phyloP scores from a whole-genome alignment of 108 stramenopile genomes.

The Fragilaria radians region DNA sequence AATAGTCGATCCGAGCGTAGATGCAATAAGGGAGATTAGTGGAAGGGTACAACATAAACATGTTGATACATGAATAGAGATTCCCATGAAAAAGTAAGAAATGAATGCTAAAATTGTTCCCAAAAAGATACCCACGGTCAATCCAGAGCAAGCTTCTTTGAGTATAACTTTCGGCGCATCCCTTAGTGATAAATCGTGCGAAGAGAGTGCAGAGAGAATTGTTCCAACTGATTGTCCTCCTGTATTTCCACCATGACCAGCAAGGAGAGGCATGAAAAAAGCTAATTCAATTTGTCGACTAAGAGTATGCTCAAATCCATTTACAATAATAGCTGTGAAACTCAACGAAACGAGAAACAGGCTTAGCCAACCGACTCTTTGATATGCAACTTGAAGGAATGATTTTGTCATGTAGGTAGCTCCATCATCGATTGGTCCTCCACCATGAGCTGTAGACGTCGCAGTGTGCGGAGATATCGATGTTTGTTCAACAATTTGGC shows the following conservation, averaged over 20 bases:
- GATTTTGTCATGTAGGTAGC: slow-evolving; percentile 52
- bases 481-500: neutral
- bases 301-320: slow-evolving; percentile 85
- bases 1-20: slow-evolving; percentile 66
- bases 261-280: slow-evolving; percentile 84
- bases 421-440: slow-evolving; percentile 26
- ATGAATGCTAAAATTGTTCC: slow-evolving; percentile 60
- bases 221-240: slow-evolving; percentile 87
- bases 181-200: slow-evolving; percentile 42
- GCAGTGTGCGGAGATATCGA: neutral
- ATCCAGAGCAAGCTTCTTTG: slow-evolving; percentile 70
- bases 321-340: slow-evolving; percentile 79
- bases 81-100: slow-evolving; percentile 71
- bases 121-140: slow-evolving; percentile 55
- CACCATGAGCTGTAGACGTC: slow-evolving; percentile 34
- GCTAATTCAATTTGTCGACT: slow-evolving; percentile 82
- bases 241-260: slow-evolving; percentile 87
- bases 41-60: slow-evolving; percentile 73
- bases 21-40: slow-evolving; percentile 69
- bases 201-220: slow-evolving; percentile 67
- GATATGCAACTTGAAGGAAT: slow-evolving; percentile 50
- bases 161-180: slow-evolving; percentile 55
- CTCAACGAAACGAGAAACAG: slow-evolving; percentile 70
- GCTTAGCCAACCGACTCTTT: slow-evolving; percentile 78
- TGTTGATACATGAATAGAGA: slow-evolving; percentile 67